These are phyloP conservation scores for Diatrype stigma DNA, from an alignment of 2,329 filamentous ascomycete genomes.

Conservation along the genomic window DNA sequence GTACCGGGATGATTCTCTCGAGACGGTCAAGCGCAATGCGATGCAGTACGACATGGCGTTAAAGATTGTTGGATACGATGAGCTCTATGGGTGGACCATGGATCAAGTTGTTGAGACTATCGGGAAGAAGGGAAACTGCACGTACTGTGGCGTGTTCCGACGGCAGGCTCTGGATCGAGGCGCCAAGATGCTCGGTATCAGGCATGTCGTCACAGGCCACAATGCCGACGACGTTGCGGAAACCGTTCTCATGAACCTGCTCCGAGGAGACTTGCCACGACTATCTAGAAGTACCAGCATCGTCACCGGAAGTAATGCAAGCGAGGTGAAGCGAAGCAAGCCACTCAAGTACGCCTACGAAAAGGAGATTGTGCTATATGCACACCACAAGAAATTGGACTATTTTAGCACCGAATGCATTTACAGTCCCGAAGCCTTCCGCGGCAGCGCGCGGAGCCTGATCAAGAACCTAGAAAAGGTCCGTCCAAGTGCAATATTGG, in stretches of 20 bases:
- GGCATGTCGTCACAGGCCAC: constrained; percentile 93
- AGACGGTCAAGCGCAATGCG: constrained; percentile 94
- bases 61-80: constrained; percentile 87
- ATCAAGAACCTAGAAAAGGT: constrained; percentile 96
- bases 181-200: constrained; percentile 79
- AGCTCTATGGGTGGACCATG: constrained; percentile 99
- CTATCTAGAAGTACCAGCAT: constrained; percentile 88
- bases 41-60: constrained; percentile 86
- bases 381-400: constrained; percentile 92
- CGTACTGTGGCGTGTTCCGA: constrained; percentile 95
- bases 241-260: constrained; percentile 94
- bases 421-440: constrained; percentile 94
- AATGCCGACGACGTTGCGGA: constrained; percentile 97
- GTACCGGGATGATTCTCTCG: constrained; percentile 91
- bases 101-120: constrained; percentile 95
- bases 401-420: constrained; percentile 99
- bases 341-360: constrained; percentile 98
- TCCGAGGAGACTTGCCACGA: constrained; percentile 84
- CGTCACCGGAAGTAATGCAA: constrained; percentile 70
- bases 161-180: constrained; percentile 91
- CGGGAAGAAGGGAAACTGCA: constrained; percentile 98
- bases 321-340: constrained; percentile 91
- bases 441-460: constrained; percentile 82
- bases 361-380: constrained; percentile 97
- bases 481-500: constrained; percentile 86